Percentiles rank a stretch among this genome's conserved stretches.
phyloP scores from a whole-genome alignment of 257 asterid species.

The Capsicum chinense region DNA sequence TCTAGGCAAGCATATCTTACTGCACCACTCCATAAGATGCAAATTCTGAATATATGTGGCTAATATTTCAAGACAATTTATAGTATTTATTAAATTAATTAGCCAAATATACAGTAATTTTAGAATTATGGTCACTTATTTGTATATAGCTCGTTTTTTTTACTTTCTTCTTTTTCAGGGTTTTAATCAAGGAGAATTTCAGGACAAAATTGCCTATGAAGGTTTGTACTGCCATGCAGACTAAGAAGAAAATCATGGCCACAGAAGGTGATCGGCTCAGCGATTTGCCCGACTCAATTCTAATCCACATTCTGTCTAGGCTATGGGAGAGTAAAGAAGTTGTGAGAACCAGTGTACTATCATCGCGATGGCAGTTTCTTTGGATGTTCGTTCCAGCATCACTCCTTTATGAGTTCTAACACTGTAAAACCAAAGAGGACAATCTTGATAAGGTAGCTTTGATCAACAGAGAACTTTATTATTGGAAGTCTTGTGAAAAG shows the following conservation, averaged over 20 bases:
- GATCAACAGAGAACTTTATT: background rate
- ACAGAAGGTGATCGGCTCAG: background rate
- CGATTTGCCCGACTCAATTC: background rate
- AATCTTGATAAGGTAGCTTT: background rate
- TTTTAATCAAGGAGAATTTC: no score
- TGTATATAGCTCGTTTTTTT: no score
- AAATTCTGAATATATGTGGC: no score
- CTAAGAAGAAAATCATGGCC: background rate
- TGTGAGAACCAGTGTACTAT: background rate
- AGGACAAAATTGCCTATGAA: no score
- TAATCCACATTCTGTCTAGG: background rate
- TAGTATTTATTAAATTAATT: no score
- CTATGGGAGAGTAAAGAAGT: background rate
- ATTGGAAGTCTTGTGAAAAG: background rate
- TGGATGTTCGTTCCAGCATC: background rate
- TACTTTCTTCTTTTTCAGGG: no score
- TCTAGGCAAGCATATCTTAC: no score
- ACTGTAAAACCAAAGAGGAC: background rate
- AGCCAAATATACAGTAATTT: no score
- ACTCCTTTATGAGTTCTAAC: background rate
- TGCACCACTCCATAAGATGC: no score
- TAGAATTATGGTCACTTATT: no score
- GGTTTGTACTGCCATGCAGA: no score
- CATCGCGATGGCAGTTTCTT: background rate
- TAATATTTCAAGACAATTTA: no score